Conservation (phyloP, 2,329 filamentous ascomycete species). For the Cylindrodendrum hubeiense region DNA sequence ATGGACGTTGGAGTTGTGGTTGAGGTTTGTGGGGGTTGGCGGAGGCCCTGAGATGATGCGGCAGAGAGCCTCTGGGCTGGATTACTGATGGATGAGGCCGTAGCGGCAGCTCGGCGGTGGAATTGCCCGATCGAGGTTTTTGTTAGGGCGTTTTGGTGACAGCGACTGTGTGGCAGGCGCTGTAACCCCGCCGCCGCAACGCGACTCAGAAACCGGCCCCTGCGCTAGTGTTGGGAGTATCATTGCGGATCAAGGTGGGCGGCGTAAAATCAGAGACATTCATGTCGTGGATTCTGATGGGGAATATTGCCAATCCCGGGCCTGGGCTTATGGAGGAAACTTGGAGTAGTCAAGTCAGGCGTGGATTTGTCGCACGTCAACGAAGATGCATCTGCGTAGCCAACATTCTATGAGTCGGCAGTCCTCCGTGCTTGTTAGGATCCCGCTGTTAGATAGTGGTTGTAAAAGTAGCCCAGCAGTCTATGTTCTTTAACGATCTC, state of each 20-base stretch:
- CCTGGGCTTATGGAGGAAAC: no score
- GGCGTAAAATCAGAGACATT: conserved; percentile 12
- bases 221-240: conserved; percentile 13
- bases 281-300: not conserved
- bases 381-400: no score
- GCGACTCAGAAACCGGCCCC: conserved; percentile 14
- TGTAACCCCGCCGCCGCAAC: conserved; percentile 1
- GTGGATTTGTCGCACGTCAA: no score
- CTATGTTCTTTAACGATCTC: no score
- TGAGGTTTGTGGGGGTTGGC: conserved; percentile 28
- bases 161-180: conserved; percentile 1
- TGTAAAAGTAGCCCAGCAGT: no score
- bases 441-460: no score
- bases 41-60: conserved; percentile 41
- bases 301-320: no score
- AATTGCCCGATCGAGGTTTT: conserved; percentile 37
- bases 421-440: no score
- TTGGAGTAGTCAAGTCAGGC: no score
- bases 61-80: conserved; percentile 18
- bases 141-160: conserved; percentile 13
- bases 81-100: conserved; percentile 22
- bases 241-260: not conserved
- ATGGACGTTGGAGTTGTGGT: not conserved
- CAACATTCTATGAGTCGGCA: no score
- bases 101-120: conserved; percentile 36